A percentile compares a stretch with the other conserved stretches of the same genome.
phyloP scores from a whole-genome alignment of 352 stramenopile species.

The Globisporangium radiosum region DNA sequence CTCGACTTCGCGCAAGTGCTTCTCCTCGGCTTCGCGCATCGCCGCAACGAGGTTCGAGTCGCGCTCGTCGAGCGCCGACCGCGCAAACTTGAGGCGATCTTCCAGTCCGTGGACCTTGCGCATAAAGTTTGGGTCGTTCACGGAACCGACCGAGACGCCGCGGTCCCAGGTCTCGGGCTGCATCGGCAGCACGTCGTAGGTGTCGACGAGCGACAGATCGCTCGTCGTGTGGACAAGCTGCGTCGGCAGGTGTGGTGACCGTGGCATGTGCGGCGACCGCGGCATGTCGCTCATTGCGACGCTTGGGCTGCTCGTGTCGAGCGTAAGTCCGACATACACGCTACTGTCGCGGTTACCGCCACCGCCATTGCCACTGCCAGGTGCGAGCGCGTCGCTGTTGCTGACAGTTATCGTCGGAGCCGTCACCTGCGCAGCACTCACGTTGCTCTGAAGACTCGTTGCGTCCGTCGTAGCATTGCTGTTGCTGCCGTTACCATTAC shows the following conservation, averaged over 20 bases:
- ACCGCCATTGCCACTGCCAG: background rate
- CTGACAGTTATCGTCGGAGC: background rate
- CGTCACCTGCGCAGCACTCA: background rate
- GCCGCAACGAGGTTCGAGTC: conserved; percentile 64
- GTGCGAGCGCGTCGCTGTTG: too few species aligned
- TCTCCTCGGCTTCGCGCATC: conserved; percentile 75
- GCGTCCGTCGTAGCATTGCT: background rate
- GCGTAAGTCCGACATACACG: background rate
- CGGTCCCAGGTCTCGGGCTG: conserved; percentile 41
- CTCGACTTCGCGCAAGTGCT: conserved; percentile 79
- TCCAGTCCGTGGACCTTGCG: conserved; percentile 62
- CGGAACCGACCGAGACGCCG: conserved; percentile 55
- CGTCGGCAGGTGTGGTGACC: background rate
- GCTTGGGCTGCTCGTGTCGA: conserved; percentile 17
- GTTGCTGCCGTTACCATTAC: conserved; percentile 1
- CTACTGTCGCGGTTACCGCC: background rate
- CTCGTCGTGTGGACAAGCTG: conserved; percentile 35
- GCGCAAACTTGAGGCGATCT: conserved; percentile 52
- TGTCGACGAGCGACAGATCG: conserved; percentile 30
- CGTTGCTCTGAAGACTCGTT: background rate
- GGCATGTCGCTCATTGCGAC: conserved; percentile 20
- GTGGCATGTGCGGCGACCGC: conserved; percentile 23
- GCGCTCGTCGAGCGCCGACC: conserved; percentile 55
- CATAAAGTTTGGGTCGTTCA: conserved; percentile 43
- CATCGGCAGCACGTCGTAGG: conserved; percentile 27